Base-by-base conservation (phyloP, 768 basidiomycete species). In the Termitomyces sp. region DNA sequence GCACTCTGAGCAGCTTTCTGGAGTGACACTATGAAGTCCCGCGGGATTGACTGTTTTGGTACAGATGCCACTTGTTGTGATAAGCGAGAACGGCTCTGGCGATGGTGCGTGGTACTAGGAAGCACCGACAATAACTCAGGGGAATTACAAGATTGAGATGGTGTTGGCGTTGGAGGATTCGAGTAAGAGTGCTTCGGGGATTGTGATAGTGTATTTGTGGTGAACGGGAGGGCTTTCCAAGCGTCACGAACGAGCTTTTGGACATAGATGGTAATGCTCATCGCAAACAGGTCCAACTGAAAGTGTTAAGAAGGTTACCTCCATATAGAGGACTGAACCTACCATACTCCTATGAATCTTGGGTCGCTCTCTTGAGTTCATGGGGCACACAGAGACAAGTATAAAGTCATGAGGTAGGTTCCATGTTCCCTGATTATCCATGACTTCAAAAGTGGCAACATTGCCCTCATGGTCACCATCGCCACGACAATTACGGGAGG, bases 211-310 rank as follows among this genome's bases (percentile, higher is more conserved):
- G 58, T 49, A 55, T 60, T 63, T 50, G 65, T 61, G 30, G 63
- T 16, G 53, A 75, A 71, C 2, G 71, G 71, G 13, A 74, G 64
- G 5, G 71, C 63, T 55, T 68, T 70, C 36, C 76, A 66, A 8
- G 74, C 75, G 38, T 73, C 71, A 35, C 75, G 76, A 20, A 74
- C 68, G 32, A 75, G 73, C 41, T 79, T 72, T 26, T 81, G 76
- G 10, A 88, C 68, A 35, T 77, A 72, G 50, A 89, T 70, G 44
- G 82, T 82, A 6, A 81, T 82, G 65, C 89, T 92, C 81, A 93
- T 85, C 2, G 89, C 79, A 68, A 93, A 93, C 65, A 81, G 82
- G 68, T 93, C 89, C 14, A 93, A 77, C 90, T 92, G 44, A 65
- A 53, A 58, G 35, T 53, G 33, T 46, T 26, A 38, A 57, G 28